Evolutionary conservation across 1,284 basidiomycete genomes (phyloP), one percentile per base, ranked within the genome.

Genomic region (Mycosarcoma maydis): DNA sequence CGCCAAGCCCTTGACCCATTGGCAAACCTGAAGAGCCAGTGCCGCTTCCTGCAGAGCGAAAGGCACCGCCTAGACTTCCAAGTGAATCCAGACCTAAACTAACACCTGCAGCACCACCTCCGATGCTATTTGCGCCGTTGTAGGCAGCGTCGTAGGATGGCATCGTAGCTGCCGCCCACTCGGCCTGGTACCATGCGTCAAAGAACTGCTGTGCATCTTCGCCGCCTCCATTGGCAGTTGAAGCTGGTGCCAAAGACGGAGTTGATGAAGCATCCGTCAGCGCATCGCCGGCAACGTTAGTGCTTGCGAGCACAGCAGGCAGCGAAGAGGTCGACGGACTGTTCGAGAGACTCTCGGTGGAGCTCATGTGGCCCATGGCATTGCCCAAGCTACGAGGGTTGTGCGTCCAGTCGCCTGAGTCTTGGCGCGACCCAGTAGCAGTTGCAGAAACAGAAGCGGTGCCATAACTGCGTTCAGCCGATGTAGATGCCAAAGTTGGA

Each of bases 141-240:
- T 66, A 61, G n/a, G 53, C 58, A 16, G 54, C 66, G 20, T 71
- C 68, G 32, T 65, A 71, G 19, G 57, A 66, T 1, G 68, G 68
- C 68, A 71, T 61, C 3, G 68, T 66, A 20, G 68, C 66, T 8
- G 66, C 48, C 34, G 71, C 71, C 57, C 68, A 68, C n/a, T 73
- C 71, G 36, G 71, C 71, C 24, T 64, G 59, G 36, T 73, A 70
- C 71, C 71, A 73, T 8, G 59, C 52, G 17, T 73, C 71, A 23
- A 73, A 73, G 50, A 73, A 58, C 16, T 65, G 54, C 43, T 73
- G 71, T n/a, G 71, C 71, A 30, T 73, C 66, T 17, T 73, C 66
- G 13, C 61, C 58, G 8, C 56, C 60, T 10, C 60, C 53, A 27
- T 67, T 64, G 20, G 43, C 24, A 30, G 45, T 60, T 14, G 47